Base-by-base conservation (phyloP, 78 protist species). In the Dictyostelium citrinum region DNA sequence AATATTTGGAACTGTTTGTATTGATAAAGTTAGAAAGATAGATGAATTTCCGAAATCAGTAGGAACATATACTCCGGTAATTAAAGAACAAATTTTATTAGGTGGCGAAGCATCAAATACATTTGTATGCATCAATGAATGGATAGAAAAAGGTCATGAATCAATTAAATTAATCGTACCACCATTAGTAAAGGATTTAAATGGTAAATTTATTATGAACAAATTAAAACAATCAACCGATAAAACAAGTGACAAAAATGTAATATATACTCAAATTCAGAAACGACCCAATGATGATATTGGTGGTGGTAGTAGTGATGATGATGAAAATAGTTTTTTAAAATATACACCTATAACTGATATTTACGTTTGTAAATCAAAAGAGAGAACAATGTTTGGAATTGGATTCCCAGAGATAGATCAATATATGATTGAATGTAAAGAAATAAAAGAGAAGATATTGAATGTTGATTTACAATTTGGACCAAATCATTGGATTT, bases 51-150 rank as follows among this genome's bases (percentile, higher is more conserved):
- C 91, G 14, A 70, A 41, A 39, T 2, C 29, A 55, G 3, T 77
- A 1, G 93, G 93, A 3, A 51, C 67, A 1, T 88, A 78, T 78
- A 88, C 85, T 5, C 33, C 49, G 20, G 72, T 88, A 45, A 6
- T 11, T 12, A 9, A 27, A 1, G 88, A 82, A 82, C 43, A 14
- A 10, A 27, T 27, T 3, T 9, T 20, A 17, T 27, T 82, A 7
- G 93, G 93, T 12, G 93, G 93, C 11, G 85, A 88, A n/a, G 93
- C 93, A 24, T 37, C 82, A n/a, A 88, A 88, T 51, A 67, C 85
- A 5, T 79, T 88, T 20, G 91, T 84, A 78, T 85, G 91, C 58
- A 16, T 88, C 20, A 39, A 17, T 88, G 41, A 78, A 49, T 88
- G 82, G 80, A 79, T 16, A 14, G 93, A 88, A 2, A 33, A 37